phyloP scores from a whole-genome alignment of 2,329 filamentous ascomycete genomes.

The Fusarium camptoceras region DNA sequence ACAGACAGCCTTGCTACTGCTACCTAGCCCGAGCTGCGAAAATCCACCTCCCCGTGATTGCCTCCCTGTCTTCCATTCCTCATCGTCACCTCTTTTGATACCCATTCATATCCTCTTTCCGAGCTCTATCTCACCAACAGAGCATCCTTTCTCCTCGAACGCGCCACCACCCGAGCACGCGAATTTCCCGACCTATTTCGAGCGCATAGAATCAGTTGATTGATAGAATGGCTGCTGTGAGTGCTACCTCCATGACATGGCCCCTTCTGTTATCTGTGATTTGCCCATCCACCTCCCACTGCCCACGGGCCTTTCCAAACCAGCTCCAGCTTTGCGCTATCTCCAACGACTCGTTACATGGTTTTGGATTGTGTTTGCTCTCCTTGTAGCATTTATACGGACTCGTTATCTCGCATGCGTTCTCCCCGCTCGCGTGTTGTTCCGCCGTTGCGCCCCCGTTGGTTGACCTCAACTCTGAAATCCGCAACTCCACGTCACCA shows the following conservation, averaged over 20 bases:
- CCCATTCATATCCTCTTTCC: slow-evolving; percentile 44
- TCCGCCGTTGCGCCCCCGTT: slow-evolving; percentile 38
- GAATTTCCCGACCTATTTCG: slow-evolving; percentile 37
- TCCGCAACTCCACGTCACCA: slow-evolving; percentile 29
- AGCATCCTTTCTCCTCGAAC: slow-evolving; percentile 25
- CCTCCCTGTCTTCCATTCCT: slow-evolving; percentile 46
- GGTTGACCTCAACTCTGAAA: slow-evolving; percentile 29
- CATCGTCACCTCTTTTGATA: slow-evolving; percentile 51
- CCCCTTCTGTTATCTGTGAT: slow-evolving; percentile 32
- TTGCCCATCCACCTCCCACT: slow-evolving; percentile 21
- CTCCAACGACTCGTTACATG: slow-evolving; percentile 1
- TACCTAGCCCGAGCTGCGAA: slow-evolving; percentile 46
- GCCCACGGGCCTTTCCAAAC: slow-evolving; percentile 1
- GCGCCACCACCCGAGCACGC: slow-evolving; percentile 40
- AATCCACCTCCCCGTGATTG: slow-evolving; percentile 49
- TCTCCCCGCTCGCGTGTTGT: slow-evolving; percentile 42
- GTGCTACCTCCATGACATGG: slow-evolving; percentile 44
- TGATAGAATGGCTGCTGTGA: slow-evolving; percentile 59
- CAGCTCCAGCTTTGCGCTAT: slow-evolving; percentile 15
- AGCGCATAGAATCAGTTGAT: slow-evolving; percentile 49
- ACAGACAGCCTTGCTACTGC: slow-evolving; percentile 42
- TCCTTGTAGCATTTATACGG: background rate
- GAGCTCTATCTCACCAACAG: slow-evolving; percentile 37
- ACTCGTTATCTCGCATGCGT: slow-evolving; percentile 6
- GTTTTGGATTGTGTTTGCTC: background rate